Conservation (phyloP, 306 rosid genomes). For the Ormosia emarginata region DNA sequence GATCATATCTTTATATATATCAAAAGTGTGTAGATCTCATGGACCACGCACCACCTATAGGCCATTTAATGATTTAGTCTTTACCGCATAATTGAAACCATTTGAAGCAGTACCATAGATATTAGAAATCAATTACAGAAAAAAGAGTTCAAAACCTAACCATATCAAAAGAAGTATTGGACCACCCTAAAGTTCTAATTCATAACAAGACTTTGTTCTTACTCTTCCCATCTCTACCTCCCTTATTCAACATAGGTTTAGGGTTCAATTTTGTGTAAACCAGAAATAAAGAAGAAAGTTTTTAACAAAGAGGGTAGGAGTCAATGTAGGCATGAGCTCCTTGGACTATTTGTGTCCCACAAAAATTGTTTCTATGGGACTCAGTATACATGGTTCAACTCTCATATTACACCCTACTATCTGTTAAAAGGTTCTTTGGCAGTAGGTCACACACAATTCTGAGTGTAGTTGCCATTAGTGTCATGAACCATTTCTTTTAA, state of each 20-base stretch:
- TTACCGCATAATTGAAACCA: neutral
- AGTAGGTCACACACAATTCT: neutral
- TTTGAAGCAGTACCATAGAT: neutral
- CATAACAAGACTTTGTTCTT: neutral
- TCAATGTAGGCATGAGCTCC: neutral
- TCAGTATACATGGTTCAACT: neutral
- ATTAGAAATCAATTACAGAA: neutral
- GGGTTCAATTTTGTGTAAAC: neutral
- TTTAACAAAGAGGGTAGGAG: neutral
- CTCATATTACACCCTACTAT: neutral
- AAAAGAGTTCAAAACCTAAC: neutral
- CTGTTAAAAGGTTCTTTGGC: neutral
- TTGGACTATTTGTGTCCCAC: neutral
- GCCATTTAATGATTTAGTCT: neutral
- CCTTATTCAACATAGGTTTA: neutral
- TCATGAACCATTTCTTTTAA: too few relatives aligned
- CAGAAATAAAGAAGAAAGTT: neutral
- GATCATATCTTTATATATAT: neutral
- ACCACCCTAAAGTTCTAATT: neutral
- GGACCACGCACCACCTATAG: neutral
- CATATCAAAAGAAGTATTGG: neutral
- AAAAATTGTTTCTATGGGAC: neutral
- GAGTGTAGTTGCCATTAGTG: neutral
- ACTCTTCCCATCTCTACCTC: neutral
- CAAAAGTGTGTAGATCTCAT: neutral